Evolutionary conservation across 129 eudicot genomes (phyloP), one percentile per base, ranked within the genome.

Genomic region (Logfia minima): DNA sequence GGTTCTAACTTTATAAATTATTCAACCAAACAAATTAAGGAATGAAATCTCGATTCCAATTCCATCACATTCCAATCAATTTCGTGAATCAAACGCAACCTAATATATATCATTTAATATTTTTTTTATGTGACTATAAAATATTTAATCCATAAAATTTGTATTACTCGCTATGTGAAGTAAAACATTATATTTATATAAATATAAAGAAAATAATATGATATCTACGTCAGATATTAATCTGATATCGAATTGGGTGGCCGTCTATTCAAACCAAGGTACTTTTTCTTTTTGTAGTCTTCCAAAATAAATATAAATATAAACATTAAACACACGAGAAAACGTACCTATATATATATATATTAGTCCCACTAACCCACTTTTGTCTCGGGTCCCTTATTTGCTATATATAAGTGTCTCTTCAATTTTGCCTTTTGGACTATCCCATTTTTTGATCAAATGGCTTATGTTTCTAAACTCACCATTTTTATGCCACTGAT

Each of bases 381-480:
- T 65, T 65, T 65, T 65, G 45, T 31, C 55, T 48, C 55, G 55
- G n/a, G 55, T 48, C 55, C 18, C 55, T 48, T 48, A 48, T 48
- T 48, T 19, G 52, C 52, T 32, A 53, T 80, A 55, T 80, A 80
- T 73, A 73, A 73, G 28, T 37, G 1, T 5, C 70, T 17, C 63
- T n/a, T 52, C 19, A 11, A 18, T 3, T 72, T 74, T 66, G 62
- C 11, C 21, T 37, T 34, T 66, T 7, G 2, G 39, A 39, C 31
- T 61, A 80, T 67, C 53, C 74, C 59, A 26, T 37, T 53, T 35
- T 56, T 73, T 21, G 18, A 73, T 39, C 8, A 19, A n/a, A 65
- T 80, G 83, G 83, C 79, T 19, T 9, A 58, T 65, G 22, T 58
- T 55, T 66, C 16, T 68, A 80, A 66, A 66, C 67, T 21, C 69